A percentile compares a stretch with the other conserved stretches of the same genome.
Conservation (phyloP, 352 stramenopile genomes). For the Phytopythium sindhum region DNA sequence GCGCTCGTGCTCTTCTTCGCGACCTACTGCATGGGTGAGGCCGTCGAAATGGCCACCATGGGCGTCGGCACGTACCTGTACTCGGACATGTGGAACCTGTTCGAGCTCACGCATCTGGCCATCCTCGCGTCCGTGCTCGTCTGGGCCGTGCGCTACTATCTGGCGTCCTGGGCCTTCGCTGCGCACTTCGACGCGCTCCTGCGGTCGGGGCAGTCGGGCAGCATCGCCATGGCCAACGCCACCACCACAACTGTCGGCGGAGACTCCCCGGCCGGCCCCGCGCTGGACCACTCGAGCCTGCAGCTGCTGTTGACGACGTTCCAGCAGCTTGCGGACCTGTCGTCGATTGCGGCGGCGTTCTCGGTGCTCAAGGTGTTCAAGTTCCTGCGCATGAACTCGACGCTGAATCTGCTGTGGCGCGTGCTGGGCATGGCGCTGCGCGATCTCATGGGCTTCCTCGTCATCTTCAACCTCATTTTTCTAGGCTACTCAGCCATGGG, state of each 20-base stretch:
- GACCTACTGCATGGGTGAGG: constrained; percentile 80
- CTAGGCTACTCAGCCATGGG: constrained; percentile 84
- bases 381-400: constrained; percentile 89
- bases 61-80: constrained; percentile 66
- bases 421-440: constrained; percentile 79
- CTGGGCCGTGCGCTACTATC: constrained; percentile 67
- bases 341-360: constrained; percentile 69
- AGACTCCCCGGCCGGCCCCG: constrained; percentile 18
- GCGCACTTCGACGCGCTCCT: constrained; percentile 39
- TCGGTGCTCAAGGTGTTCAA: constrained; percentile 88
- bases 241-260: background rate
- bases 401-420: constrained; percentile 81
- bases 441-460: constrained; percentile 85
- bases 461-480: constrained; percentile 89
- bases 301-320: constrained; percentile 65
- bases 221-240: constrained; percentile 15
- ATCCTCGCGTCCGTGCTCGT: constrained; percentile 59
- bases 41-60: constrained; percentile 78
- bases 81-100: constrained; percentile 88
- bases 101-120: constrained; percentile 76
- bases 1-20: constrained; percentile 66
- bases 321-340: constrained; percentile 72
- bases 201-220: constrained; percentile 7
- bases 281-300: constrained; percentile 60
- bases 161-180: constrained; percentile 50